Base-by-base conservation (phyloP, 129 eudicot genomes). In the Saposhnikovia divaricata region DNA sequence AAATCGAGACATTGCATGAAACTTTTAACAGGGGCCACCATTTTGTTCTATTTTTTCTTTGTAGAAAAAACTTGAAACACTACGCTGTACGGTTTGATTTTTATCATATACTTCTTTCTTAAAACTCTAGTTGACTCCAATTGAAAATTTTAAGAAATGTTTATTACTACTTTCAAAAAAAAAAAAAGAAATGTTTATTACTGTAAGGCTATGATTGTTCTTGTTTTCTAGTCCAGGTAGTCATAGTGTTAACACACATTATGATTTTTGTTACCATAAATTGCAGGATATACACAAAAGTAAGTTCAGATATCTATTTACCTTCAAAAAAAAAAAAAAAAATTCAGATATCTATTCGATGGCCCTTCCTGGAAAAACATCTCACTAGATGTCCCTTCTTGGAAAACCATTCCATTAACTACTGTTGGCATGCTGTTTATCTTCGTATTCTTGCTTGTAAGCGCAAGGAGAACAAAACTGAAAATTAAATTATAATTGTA, bases 271-370 rank as follows among this genome's bases (percentile, higher is more conserved):
- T 42, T 4, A 42, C 53, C 25, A 23, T 72, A 43, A 42, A 78
- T 81, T 87, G 81, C 93, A 89, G 97, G 93, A 69, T 69, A 81
- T 70, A 80, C n/a, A n/a, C n/a, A n/a, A n/a, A n/a, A n/a, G n/a
- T n/a, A n/a, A n/a, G n/a, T n/a, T n/a, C n/a, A n/a, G 1, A 40
- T 76, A n/a, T n/a, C n/a, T n/a, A n/a, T n/a, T n/a, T n/a, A n/a
- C n/a, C n/a, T n/a, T n/a, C n/a, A n/a, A n/a, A n/a, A n/a, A n/a
- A n/a, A n/a, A n/a, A 80, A 61, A 9, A 48, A 43, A 43, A 71
- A 71, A 63, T 77, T 46, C 51, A 71, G 3, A 40, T 76, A 57
- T 85, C 47, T 85, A 79, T 85, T 37, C 1, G 28, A 40, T 10
- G 38, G 74, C 76, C 76, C 76, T 51, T 73, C 84, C 46, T 84